These are phyloP conservation scores for Candida anglica DNA, from an alignment of 805 yeast genomes.

Conservation along the genomic window DNA sequence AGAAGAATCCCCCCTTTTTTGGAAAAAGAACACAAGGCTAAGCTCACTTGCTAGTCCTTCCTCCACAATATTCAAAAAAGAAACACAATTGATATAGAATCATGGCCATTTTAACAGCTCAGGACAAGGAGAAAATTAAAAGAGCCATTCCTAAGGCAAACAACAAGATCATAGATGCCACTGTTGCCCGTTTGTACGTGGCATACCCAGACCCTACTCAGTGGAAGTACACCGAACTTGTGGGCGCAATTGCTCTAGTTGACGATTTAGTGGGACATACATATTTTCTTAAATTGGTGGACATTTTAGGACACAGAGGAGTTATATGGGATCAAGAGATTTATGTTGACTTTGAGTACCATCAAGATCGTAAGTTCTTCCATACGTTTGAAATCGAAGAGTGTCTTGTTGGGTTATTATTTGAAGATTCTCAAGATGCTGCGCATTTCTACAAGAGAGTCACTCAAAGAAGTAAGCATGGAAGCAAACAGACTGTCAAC, in stretches of 20 bases:
- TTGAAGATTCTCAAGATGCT: constrained; percentile 88
- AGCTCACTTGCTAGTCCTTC: too few species aligned
- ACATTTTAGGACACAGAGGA: constrained; percentile 75
- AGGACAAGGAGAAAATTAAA: constrained; percentile 85
- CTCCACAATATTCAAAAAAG: too few species aligned
- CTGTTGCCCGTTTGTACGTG: constrained; percentile 83
- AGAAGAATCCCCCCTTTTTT: too few species aligned
- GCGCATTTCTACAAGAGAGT: constrained; percentile 80
- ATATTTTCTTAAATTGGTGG: constrained; percentile 85
- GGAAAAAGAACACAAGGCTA: too few species aligned
- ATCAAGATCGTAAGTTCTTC: constrained; percentile 92
- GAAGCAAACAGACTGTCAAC: constrained; percentile 76
- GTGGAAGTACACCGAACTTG: constrained; percentile 86
- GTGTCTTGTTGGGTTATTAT: constrained; percentile 79
- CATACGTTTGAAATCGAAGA: constrained; percentile 93
- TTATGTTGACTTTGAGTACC: constrained; percentile 80
- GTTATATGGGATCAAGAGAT: constrained; percentile 97
- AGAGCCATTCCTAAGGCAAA: constrained; percentile 84
- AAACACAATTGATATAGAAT: neutral
- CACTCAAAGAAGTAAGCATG: constrained; percentile 71
- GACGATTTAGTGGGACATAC: constrained; percentile 95
- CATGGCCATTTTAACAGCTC: constrained; percentile 37
- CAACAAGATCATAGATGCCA: constrained; percentile 84
- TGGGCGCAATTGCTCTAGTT: constrained; percentile 83
- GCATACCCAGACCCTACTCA: constrained; percentile 79